phyloP scores from a whole-genome alignment of 1,284 basidiomycete genomes.

The Salmacisia buchloeana region DNA sequence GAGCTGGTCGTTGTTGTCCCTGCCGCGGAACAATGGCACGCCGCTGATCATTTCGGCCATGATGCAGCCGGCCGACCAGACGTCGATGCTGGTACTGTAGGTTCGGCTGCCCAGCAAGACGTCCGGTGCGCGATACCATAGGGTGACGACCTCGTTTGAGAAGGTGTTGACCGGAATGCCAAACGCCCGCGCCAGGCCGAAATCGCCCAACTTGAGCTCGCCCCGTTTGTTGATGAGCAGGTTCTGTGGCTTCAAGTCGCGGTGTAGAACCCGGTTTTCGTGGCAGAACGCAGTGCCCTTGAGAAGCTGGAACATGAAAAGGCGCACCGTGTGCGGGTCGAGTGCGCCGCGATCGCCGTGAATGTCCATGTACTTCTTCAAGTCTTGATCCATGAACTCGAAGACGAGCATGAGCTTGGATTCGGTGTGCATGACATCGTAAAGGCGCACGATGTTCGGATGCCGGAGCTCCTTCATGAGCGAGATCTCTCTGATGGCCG shows the following conservation, averaged over 20 bases:
- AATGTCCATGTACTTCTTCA: constrained; percentile 99
- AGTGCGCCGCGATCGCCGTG: constrained; percentile 93
- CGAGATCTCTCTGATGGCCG: constrained; percentile 89
- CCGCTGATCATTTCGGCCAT: constrained; percentile 89
- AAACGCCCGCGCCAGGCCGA: constrained; percentile 80
- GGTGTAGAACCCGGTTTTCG: constrained; percentile 93
- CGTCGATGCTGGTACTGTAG: constrained; percentile 97
- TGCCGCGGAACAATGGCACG: constrained; percentile 89
- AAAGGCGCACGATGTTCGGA: constrained; percentile 86
- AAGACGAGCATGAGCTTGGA: constrained; percentile 97
- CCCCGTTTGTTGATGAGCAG: constrained; percentile 96
- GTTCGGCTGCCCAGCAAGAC: constrained; percentile 94
- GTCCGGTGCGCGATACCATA: constrained; percentile 99
- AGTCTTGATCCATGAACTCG: constrained; percentile 95
- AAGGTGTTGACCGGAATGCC: constrained; percentile 51
- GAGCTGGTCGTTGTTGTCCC: constrained; percentile 96
- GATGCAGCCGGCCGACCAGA: constrained; percentile 99
- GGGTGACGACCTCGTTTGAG: constrained; percentile 63
- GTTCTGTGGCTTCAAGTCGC: constrained; percentile 97
- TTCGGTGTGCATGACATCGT: constrained; percentile 93
- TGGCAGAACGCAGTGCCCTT: constrained; percentile 99
- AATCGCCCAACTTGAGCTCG: constrained; percentile 82
- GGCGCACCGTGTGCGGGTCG: constrained; percentile 85
- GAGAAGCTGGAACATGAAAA: constrained; percentile 93
- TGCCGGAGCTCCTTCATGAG: constrained; percentile 96